Conservation (phyloP, 2,329 filamentous ascomycete genomes). For the Knoxdaviesia capensis region DNA sequence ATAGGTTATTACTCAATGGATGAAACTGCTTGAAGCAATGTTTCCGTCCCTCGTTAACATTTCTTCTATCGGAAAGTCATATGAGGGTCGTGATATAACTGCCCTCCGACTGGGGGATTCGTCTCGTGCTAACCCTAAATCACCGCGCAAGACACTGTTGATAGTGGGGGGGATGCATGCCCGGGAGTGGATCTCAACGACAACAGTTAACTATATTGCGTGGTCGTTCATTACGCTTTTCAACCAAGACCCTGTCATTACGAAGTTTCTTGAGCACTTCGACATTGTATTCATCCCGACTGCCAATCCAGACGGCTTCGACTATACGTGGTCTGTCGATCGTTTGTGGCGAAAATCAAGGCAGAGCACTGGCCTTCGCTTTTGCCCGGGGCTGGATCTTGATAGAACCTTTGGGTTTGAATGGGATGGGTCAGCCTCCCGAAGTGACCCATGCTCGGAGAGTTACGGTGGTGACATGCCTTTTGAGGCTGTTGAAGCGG, state of each 20-base stretch:
- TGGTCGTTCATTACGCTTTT: slow-evolving; percentile 75
- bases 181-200: slow-evolving; percentile 89
- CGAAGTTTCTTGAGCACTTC: slow-evolving; percentile 61
- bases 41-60: slow-evolving; percentile 63
- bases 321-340: slow-evolving; percentile 82
- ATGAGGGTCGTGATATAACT: slow-evolving; percentile 70
- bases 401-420: slow-evolving; percentile 72
- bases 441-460: slow-evolving; percentile 72
- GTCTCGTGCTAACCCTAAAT: slow-evolving; percentile 18
- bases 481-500: slow-evolving; percentile 68
- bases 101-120: slow-evolving; percentile 55
- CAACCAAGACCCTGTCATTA: slow-evolving; percentile 50
- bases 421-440: slow-evolving; percentile 51
- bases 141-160: slow-evolving; percentile 53
- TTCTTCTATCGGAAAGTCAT: slow-evolving; percentile 63
- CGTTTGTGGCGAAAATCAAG: slow-evolving; percentile 90
- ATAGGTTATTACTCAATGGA: slow-evolving; percentile 59
- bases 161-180: slow-evolving; percentile 79
- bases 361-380: slow-evolving; percentile 61
- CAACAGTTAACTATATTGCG: slow-evolving; percentile 75
- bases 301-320: slow-evolving; percentile 83
- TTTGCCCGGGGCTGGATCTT: slow-evolving; percentile 76
- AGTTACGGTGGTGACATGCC: slow-evolving; percentile 68
- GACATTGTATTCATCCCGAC: slow-evolving; percentile 80
- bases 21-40: slow-evolving; percentile 74